Evolutionary conservation across 2,329 filamentous ascomycete genomes (phyloP), one percentile per base, ranked within the genome.

Genomic region (Ophidiomyces ophidiicola): DNA sequence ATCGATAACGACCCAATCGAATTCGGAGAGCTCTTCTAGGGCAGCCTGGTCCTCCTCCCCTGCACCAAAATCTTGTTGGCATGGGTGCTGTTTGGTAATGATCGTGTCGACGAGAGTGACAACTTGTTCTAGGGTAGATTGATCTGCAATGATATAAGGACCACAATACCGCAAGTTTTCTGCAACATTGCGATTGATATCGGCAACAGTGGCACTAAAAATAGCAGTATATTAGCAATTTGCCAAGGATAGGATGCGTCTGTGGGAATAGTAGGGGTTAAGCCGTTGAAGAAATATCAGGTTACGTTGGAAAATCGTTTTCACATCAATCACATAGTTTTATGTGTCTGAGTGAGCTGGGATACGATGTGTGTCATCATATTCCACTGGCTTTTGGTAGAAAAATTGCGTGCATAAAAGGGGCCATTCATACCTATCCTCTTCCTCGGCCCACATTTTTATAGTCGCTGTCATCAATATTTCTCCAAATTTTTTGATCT

Each of bases 291-390:
- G 12, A n/a, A 35, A 36, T 34, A 38, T 45, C 43, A 45, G 43
- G 29, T 32, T 35, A 57, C 23, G 37, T 39, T 37, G 37, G 52
- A 61, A 70, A 66, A 75, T 72, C 80, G 85, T 69, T 66, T 92
- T 90, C 79, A 79, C 84, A 85, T 82, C 85, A 93, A 78, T 67
- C 77, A 77, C 82, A 76, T 59, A 66, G 66, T 72, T 68, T 73
- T 67, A 68, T 74, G 83, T 79, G 80, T 96, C 82, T 83, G 84
- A 94, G 87, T 94, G 88, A 94, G 87, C 87, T 94, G 87, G 86
- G 88, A 88, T 88, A 87, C 84, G 83, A 78, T 76, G 64, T 69
- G 74, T 70, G 66, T 94, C 86, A 94, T 94, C 86, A 85, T 79
- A 55, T 64, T 57, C 46, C 40, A 30, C 17, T 23, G 28, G 32